A percentile compares a stretch with the other conserved stretches of the same genome.
Evolutionary conservation across 1,284 basidiomycete species (phyloP).

Genomic region (Schizophyllum amplum): DNA sequence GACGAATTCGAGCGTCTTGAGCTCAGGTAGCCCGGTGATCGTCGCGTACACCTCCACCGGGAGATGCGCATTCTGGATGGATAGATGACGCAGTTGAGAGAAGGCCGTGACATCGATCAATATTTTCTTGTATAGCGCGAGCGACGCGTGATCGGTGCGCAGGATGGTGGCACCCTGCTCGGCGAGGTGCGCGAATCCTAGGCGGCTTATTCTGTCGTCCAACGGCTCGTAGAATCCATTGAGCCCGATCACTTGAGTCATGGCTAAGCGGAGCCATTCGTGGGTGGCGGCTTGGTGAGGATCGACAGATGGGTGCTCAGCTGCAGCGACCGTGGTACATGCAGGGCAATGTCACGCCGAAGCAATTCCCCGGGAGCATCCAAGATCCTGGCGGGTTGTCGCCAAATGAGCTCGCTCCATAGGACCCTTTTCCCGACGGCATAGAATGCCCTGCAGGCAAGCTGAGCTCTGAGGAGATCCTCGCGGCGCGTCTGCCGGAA

Average conservation of each 20-base stretch:
- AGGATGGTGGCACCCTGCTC: neutral
- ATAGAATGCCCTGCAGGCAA: neutral
- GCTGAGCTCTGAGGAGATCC: neutral
- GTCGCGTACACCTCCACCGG: neutral
- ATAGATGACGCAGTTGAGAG: neutral
- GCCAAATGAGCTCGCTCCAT: neutral
- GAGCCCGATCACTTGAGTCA: neutral
- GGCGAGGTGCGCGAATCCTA: neutral
- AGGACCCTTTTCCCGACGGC: neutral
- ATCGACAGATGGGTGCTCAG: neutral
- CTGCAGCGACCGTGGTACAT: neutral
- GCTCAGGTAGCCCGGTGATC: neutral
- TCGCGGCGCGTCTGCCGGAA: neutral
- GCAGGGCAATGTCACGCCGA: neutral
- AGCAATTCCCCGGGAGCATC: neutral
- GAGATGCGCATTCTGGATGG: neutral
- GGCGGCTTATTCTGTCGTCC: neutral
- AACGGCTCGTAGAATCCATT: neutral
- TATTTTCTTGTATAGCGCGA: neutral
- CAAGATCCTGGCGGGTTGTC: neutral
- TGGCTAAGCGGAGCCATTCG: neutral
- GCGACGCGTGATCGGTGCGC: neutral
- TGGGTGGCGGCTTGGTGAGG: neutral
- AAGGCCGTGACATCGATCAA: neutral
- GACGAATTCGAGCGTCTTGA: neutral